Percentiles rank a stretch among this genome's conserved stretches.
phyloP scores from a whole-genome alignment of 2,329 filamentous ascomycete species.

The Fusarium sp. region DNA sequence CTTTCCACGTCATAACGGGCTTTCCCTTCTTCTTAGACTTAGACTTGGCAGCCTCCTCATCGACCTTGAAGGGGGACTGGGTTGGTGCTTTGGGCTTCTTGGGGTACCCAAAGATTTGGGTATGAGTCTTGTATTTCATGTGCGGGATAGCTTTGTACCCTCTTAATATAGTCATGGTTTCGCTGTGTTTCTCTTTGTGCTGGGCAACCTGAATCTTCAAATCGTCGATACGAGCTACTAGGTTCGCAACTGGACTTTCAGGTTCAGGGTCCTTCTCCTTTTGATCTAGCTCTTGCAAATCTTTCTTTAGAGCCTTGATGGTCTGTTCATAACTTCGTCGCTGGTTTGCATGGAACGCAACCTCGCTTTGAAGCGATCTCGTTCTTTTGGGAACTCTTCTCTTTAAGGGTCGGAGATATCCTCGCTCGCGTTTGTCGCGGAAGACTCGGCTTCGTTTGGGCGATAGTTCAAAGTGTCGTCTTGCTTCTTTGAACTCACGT shows the following conservation, averaged over 20 bases:
- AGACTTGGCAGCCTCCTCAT: background rate
- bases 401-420: background rate
- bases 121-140: conserved; percentile 46
- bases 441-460: conserved; percentile 45
- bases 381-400: conserved; percentile 35
- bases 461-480: conserved; percentile 48
- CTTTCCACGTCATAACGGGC: conserved; percentile 3
- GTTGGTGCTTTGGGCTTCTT: conserved; percentile 32
- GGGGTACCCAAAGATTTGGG: conserved; percentile 45
- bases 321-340: conserved; percentile 46
- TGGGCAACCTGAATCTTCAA: conserved; percentile 42
- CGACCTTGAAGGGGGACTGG: conserved; percentile 32
- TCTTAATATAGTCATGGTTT: conserved; percentile 46
- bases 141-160: conserved; percentile 42
- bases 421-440: conserved; percentile 8
- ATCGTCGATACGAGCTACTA: conserved; percentile 32
- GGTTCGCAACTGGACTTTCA: background rate
- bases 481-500: conserved; percentile 51
- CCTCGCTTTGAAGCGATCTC: conserved; percentile 44
- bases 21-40: conserved; percentile 1
- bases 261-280: background rate
- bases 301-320: conserved; percentile 27
- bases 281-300: conserved; percentile 7
- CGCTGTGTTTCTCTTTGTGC: conserved; percentile 44
- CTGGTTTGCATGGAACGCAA: conserved; percentile 48